phyloP scores from a whole-genome alignment of 192 early-diverging fungal species.

The Podila epicladia region DNA sequence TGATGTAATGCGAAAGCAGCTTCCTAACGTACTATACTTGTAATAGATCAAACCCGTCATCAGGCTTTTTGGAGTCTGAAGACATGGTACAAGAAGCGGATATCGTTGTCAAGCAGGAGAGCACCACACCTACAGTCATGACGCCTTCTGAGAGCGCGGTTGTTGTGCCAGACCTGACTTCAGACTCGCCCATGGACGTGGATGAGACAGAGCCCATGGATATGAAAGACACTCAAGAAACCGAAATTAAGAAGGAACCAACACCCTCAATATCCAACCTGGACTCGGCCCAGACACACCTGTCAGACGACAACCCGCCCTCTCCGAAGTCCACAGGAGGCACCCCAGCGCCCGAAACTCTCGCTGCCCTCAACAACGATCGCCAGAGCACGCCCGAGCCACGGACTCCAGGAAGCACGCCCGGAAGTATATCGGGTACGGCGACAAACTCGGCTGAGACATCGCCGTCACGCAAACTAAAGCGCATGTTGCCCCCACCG shows the following conservation, averaged over 20 bases:
- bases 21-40: neutral
- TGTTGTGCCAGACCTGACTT: constrained; percentile 35
- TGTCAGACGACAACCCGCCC: constrained; percentile 19
- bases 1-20: no score
- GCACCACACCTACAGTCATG: constrained; percentile 44
- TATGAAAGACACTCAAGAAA: constrained; percentile 21
- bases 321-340: constrained; percentile 37
- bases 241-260: constrained; percentile 27
- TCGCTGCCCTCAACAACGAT: constrained; percentile 3
- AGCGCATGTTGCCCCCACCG: constrained; percentile 58
- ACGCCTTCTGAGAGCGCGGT: constrained; percentile 46
- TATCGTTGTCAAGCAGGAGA: constrained; percentile 28
- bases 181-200: constrained; percentile 38
- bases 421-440: constrained; percentile 38
- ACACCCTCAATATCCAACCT: constrained; percentile 38
- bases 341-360: constrained; percentile 9
- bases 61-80: constrained; percentile 18
- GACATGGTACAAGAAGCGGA: constrained; percentile 32
- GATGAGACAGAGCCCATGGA: constrained; percentile 23
- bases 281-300: neutral
- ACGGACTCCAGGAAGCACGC: constrained; percentile 48
- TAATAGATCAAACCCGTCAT: constrained; percentile 27
- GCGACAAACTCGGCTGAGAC: constrained; percentile 43
- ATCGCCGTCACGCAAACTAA: constrained; percentile 50
- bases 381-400: constrained; percentile 47